A percentile compares a stretch with the other conserved stretches of the same genome.
Conservation (phyloP, 768 basidiomycete species). For the Mycena vitilis region DNA sequence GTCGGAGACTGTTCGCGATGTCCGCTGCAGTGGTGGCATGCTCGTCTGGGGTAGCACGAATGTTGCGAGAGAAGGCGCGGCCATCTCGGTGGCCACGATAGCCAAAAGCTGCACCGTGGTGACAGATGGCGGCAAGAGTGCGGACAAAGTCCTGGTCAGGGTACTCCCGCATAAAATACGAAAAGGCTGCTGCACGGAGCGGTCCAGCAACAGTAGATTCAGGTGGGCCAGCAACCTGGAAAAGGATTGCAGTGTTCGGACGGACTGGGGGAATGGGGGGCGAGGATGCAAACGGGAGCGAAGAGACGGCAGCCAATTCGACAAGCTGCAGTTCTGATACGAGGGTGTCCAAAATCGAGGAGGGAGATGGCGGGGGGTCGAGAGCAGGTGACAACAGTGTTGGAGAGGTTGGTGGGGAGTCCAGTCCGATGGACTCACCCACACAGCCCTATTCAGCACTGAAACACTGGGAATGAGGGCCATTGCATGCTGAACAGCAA, state of each 20-base stretch:
- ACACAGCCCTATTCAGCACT: too few species aligned
- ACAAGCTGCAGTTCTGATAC: background rate
- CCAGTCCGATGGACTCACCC: background rate
- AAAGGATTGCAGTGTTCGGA: background rate
- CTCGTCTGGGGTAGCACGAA: background rate
- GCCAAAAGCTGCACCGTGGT: background rate
- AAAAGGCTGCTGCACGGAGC: background rate
- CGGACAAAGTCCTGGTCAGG: background rate
- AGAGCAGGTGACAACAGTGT: background rate
- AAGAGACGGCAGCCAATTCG: background rate
- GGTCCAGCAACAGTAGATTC: background rate
- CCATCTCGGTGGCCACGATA: background rate
- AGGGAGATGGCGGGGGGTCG: background rate
- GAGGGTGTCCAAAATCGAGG: background rate
- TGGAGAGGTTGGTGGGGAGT: background rate
- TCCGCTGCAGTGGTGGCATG: background rate
- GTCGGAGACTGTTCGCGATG: background rate
- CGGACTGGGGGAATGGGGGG: background rate
- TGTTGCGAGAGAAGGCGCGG: background rate
- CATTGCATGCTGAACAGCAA: too few species aligned
- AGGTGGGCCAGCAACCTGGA: background rate
- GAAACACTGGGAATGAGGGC: too few species aligned
- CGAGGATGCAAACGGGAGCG: background rate
- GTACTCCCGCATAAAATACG: background rate
- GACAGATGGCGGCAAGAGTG: background rate